phyloP scores from a whole-genome alignment of 2,329 filamentous ascomycete genomes.

The Canariomyces notabilis region DNA sequence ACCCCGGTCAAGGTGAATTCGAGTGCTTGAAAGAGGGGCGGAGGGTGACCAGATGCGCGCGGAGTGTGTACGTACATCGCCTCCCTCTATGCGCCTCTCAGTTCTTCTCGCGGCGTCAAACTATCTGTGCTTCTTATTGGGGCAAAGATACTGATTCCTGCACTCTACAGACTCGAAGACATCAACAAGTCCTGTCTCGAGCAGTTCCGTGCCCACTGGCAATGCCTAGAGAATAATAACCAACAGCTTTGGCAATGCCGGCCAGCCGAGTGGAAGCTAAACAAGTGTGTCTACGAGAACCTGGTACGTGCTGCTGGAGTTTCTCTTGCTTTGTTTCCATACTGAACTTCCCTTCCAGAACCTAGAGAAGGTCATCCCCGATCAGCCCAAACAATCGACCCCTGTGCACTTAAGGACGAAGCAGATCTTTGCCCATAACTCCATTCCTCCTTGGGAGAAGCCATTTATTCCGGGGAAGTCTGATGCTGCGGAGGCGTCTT shows the following conservation, averaged over 20 bases:
- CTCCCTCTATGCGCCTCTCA: neutral
- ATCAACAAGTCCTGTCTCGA: constrained; percentile 92
- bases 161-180: constrained; percentile 69
- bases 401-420: constrained; percentile 68
- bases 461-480: constrained; percentile 29
- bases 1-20: constrained; percentile 82
- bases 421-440: constrained; percentile 54
- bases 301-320: constrained; percentile 57
- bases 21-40: constrained; percentile 95
- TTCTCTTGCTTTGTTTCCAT: neutral
- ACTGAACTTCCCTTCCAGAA: constrained; percentile 46
- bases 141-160: neutral
- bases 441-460: constrained; percentile 25
- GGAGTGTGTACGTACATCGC: constrained; percentile 90
- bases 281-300: constrained; percentile 94
- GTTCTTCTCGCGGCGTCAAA: neutral
- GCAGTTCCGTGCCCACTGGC: constrained; percentile 90
- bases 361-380: constrained; percentile 75
- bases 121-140: neutral
- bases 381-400: constrained; percentile 61
- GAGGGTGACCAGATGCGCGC: constrained; percentile 92
- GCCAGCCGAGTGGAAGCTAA: constrained; percentile 79
- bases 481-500: constrained; percentile 21
- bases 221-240: constrained; percentile 95
- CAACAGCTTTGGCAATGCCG: constrained; percentile 97